phyloP scores from a whole-genome alignment of 495 filamentous ascomycete species.

The Talaromyces borbonicus region DNA sequence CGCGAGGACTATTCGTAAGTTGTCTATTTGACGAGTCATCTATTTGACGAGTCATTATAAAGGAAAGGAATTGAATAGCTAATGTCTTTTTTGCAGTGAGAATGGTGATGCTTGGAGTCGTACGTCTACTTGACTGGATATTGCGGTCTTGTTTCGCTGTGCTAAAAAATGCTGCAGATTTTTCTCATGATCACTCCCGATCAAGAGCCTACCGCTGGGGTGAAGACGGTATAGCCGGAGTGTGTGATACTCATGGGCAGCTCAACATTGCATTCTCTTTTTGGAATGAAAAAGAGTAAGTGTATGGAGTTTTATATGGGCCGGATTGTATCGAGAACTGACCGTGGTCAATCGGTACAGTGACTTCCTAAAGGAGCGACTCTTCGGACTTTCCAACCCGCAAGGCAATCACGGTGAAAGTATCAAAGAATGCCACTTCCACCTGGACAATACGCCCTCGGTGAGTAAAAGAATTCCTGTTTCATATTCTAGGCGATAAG shows the following conservation, averaged over 20 bases:
- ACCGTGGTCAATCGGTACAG: too few species aligned
- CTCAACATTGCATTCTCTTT: slow-evolving; percentile 93
- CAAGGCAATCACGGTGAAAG: slow-evolving; percentile 96
- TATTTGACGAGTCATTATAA: slow-evolving; percentile 5
- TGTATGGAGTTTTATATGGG: too few species aligned
- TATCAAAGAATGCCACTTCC: slow-evolving; percentile 93
- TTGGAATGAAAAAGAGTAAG: slow-evolving; percentile 95
- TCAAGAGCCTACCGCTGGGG: slow-evolving; percentile 88
- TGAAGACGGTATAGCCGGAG: slow-evolving; percentile 93
- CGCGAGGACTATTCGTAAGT: slow-evolving; percentile 89
- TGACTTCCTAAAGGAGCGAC: slow-evolving; percentile 83
- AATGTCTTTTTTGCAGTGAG: slow-evolving; percentile 21
- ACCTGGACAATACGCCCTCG: slow-evolving; percentile 83
- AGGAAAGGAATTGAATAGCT: slow-evolving; percentile 4
- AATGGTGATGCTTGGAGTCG: slow-evolving; percentile 95
- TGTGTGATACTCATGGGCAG: slow-evolving; percentile 80
- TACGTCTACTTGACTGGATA: slow-evolving; percentile 37
- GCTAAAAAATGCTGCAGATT: slow-evolving; percentile 45
- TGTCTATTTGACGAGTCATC: slow-evolving; percentile 5
- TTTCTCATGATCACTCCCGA: slow-evolving; percentile 83
- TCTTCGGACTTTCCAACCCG: slow-evolving; percentile 91
- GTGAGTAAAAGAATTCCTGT: too few species aligned
- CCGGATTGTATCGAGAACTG: too few species aligned
- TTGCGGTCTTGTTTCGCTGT: not conserved
- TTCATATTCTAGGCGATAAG: not conserved